phyloP scores from a whole-genome alignment of 140 eudicot species.

The Flaveria floridana region DNA sequence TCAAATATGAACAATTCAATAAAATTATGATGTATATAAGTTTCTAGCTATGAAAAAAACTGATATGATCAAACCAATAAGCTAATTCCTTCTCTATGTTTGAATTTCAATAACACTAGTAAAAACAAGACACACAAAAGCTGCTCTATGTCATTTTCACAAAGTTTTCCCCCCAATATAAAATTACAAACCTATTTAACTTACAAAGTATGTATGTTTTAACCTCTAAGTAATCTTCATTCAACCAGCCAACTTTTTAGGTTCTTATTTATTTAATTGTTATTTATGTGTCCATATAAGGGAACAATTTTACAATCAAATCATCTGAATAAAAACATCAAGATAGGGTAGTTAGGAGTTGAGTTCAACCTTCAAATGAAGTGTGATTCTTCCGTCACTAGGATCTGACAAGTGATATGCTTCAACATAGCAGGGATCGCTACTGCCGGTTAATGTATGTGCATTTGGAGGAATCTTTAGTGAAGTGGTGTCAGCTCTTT shows the following conservation, averaged over 20 bases:
- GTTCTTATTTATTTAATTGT: background rate
- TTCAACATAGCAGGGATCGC: conserved; percentile 99
- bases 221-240: conserved; percentile 1
- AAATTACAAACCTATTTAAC: conserved; percentile 4
- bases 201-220: background rate
- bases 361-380: conserved; percentile 75
- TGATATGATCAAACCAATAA: background rate
- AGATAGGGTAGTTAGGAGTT: conserved; percentile 17
- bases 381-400: conserved; percentile 83
- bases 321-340: background rate
- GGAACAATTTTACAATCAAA: conserved; percentile 11
- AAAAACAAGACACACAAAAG: background rate
- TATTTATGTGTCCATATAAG: background rate
- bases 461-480: conserved; percentile 88
- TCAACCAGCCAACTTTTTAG: conserved; percentile 25
- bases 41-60: conserved; percentile 1
- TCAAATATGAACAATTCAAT: conserved; percentile 6
- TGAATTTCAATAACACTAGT: background rate
- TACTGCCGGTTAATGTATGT: conserved; percentile 75
- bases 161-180: background rate
- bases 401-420: conserved; percentile 96
- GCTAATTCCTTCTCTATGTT: background rate
- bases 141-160: conserved; percentile 3
- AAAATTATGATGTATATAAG: conserved; percentile 2
- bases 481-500: conserved; percentile 58